Conservation (phyloP, 805 yeast genomes). For the Metschnikowia baotianmanensis region DNA sequence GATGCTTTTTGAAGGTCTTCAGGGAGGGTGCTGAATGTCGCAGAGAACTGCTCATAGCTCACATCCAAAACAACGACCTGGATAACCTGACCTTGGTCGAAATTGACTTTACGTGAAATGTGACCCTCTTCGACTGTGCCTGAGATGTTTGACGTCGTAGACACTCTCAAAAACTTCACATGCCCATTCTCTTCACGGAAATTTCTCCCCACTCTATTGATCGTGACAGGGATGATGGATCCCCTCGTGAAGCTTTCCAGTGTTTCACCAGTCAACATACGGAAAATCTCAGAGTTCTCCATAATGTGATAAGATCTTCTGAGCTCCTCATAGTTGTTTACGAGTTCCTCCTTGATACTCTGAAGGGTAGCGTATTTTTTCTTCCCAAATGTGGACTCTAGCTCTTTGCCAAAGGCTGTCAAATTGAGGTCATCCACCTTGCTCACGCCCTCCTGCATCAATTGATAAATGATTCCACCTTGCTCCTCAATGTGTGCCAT, state of each 20-base stretch:
- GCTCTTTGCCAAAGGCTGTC: conserved; percentile 89
- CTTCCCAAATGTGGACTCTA: conserved; percentile 69
- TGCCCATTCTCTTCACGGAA: conserved; percentile 49
- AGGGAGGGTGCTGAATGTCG: conserved; percentile 68
- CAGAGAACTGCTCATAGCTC: conserved; percentile 71
- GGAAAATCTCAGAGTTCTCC: conserved; percentile 73
- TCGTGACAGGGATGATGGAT: conserved; percentile 69
- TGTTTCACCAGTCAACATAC: conserved; percentile 86
- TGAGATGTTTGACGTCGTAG: conserved; percentile 41
- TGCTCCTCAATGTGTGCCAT: conserved; percentile 74
- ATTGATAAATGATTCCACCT: conserved; percentile 76
- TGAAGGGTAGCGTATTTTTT: conserved; percentile 77
- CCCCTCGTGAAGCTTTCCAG: conserved; percentile 65
- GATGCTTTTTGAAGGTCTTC: conserved; percentile 59
- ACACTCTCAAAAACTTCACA: conserved; percentile 39
- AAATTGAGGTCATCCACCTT: conserved; percentile 83
- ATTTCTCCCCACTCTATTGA: conserved; percentile 67
- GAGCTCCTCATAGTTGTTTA: conserved; percentile 83
- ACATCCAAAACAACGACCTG: conserved; percentile 75
- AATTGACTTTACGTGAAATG: conserved; percentile 45
- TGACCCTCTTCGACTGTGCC: conserved; percentile 46
- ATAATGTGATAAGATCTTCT: conserved; percentile 68
- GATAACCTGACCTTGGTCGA: conserved; percentile 69
- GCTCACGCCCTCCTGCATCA: conserved; percentile 66
- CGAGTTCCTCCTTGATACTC: conserved; percentile 82